Conservation (phyloP, 2,329 filamentous ascomycete genomes). For the Colletotrichum ledebouriae region DNA sequence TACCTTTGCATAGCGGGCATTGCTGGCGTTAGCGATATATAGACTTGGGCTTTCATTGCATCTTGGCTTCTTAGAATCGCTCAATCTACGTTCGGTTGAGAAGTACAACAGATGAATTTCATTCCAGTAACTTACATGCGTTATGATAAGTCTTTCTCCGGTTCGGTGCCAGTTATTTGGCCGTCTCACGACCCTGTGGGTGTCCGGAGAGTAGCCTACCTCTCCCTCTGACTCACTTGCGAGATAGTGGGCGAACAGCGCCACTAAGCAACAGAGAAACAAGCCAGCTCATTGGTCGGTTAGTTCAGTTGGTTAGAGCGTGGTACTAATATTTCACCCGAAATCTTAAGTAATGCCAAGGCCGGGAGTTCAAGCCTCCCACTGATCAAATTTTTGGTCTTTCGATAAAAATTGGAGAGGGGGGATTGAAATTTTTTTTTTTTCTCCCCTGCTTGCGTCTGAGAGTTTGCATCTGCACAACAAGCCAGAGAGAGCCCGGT, state of each 20-base stretch:
- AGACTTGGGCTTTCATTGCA: neutral
- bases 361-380: slow-evolving; percentile 43
- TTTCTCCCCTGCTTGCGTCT: no score
- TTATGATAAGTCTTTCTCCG: no score
- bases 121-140: no score
- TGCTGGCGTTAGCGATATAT: slow-evolving; percentile 8
- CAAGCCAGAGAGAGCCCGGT: no score
- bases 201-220: neutral
- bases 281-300: slow-evolving; percentile 14
- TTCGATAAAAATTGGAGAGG: neutral
- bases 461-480: no score
- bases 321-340: slow-evolving; percentile 40
- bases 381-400: slow-evolving; percentile 31
- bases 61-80: neutral
- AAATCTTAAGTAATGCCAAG: slow-evolving; percentile 38
- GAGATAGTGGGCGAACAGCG: fast-evolving
- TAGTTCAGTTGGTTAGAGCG: slow-evolving; percentile 43
- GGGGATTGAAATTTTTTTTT: no score
- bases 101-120: fast-evolving
- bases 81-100: neutral
- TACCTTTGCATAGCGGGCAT: slow-evolving; percentile 12
- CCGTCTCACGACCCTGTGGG: neutral
- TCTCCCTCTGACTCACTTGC: no score
- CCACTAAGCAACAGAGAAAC: neutral
- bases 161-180: no score